Evolutionary conservation across 1,139 yeast species (phyloP).

Genomic region (Saccharomyces hybrid): DNA sequence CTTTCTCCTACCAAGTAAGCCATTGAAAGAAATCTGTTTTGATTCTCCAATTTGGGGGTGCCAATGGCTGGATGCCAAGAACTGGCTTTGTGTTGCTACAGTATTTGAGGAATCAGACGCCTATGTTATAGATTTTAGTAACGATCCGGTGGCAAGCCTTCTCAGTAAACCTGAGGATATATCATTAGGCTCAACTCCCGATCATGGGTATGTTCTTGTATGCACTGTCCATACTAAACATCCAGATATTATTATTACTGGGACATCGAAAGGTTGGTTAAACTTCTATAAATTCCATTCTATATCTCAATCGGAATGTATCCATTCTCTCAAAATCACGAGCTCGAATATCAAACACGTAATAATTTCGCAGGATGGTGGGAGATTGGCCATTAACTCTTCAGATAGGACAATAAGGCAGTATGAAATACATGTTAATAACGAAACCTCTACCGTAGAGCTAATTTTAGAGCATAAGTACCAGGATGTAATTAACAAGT

Average conservation of each 20-base stretch:
- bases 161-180: constrained; percentile 25
- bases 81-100: constrained; percentile 20
- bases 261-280: constrained; percentile 76
- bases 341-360: constrained; percentile 68
- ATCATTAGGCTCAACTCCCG: constrained; percentile 5
- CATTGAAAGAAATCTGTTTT: constrained; percentile 66
- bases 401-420: constrained; percentile 81
- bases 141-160: constrained; percentile 34
- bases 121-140: constrained; percentile 43
- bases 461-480: constrained; percentile 72
- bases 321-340: constrained; percentile 50
- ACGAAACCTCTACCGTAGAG: constrained; percentile 33
- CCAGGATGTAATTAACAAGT: constrained; percentile 81
- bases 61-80: constrained; percentile 19
- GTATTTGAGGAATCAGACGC: constrained; percentile 43
- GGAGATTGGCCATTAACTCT: constrained; percentile 67
- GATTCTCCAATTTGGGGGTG: constrained; percentile 41
- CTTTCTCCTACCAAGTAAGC: constrained; percentile 43
- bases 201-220: constrained; percentile 30
- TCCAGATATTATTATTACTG: constrained; percentile 52
- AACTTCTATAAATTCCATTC: constrained; percentile 37
- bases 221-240: constrained; percentile 29
- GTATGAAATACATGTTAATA: constrained; percentile 38
- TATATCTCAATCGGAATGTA: constrained; percentile 23
- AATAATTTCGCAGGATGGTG: constrained; percentile 56